These are phyloP conservation scores for Penicillium subrubescens DNA, from an alignment of 495 filamentous ascomycete species.

Conservation along the genomic window DNA sequence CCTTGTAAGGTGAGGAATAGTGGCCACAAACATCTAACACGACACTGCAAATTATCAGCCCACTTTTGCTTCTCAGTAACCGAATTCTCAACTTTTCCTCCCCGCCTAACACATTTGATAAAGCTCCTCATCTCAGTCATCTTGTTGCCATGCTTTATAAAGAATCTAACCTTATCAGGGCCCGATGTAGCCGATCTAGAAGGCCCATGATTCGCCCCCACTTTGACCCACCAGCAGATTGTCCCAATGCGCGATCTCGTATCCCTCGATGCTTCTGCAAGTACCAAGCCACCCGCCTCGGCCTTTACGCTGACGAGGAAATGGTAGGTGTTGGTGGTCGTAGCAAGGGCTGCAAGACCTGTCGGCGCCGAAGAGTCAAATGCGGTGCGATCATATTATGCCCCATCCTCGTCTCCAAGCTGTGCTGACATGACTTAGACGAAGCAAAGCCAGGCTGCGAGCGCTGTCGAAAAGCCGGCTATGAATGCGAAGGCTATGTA, in stretches of 20 bases:
- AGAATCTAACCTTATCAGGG: too few relatives aligned
- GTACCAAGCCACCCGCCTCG: not conserved
- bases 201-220: not conserved
- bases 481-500: slow-evolving; percentile 26
- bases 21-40: too few relatives aligned
- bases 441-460: slow-evolving; percentile 26
- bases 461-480: slow-evolving; percentile 23
- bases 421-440: slow-evolving; percentile 15
- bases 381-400: slow-evolving; percentile 15
- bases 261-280: not conserved
- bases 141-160: too few relatives aligned
- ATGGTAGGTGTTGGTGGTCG: slow-evolving; percentile 24
- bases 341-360: slow-evolving; percentile 30
- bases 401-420: not conserved
- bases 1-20: too few relatives aligned
- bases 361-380: slow-evolving; percentile 29
- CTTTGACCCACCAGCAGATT: not conserved
- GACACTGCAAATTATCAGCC: too few relatives aligned
- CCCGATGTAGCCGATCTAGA: not conserved
- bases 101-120: too few relatives aligned
- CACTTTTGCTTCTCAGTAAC: too few relatives aligned
- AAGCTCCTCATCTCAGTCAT: too few relatives aligned
- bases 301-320: not conserved
- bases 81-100: too few relatives aligned
- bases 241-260: not conserved